Evolutionary conservation across 2,329 filamentous ascomycete genomes (phyloP).

Genomic region (Amauroascus niger): DNA sequence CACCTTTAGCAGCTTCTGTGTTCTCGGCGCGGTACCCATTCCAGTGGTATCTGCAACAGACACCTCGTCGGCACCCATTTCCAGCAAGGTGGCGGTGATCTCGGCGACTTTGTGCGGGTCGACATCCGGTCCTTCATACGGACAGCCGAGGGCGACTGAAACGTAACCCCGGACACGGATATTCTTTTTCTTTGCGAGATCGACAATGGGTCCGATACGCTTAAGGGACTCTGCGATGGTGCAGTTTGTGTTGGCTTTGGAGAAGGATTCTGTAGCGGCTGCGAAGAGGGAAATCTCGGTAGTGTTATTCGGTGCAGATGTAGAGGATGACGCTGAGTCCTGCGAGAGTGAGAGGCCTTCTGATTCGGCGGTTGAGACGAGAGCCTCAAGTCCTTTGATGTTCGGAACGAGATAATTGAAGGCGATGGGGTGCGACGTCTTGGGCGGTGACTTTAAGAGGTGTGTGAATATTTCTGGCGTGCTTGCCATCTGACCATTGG

Average conservation of each 20-base stretch:
- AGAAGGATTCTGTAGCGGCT: slow-evolving; percentile 56
- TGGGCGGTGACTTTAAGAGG: slow-evolving; percentile 43
- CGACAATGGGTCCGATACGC: slow-evolving; percentile 50
- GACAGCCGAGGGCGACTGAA: slow-evolving; percentile 54
- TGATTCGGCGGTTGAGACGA: slow-evolving; percentile 45
- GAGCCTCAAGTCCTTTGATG: slow-evolving; percentile 50
- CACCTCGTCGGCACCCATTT: slow-evolving; percentile 58
- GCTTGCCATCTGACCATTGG: slow-evolving; percentile 50
- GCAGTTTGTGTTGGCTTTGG: slow-evolving; percentile 57
- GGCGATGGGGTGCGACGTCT: slow-evolving; percentile 44
- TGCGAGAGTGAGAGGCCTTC: slow-evolving; percentile 24
- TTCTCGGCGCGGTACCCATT: slow-evolving; percentile 56
- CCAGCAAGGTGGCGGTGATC: slow-evolving; percentile 50
- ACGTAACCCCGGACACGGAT: slow-evolving; percentile 56
- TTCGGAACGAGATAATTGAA: slow-evolving; percentile 61
- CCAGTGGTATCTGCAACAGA: slow-evolving; percentile 58
- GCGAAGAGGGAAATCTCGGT: slow-evolving; percentile 55
- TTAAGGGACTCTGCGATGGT: slow-evolving; percentile 52
- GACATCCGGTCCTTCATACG: slow-evolving; percentile 55
- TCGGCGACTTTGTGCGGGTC: slow-evolving; percentile 52
- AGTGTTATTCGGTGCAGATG: slow-evolving; percentile 29
- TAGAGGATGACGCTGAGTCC: slow-evolving; percentile 22
- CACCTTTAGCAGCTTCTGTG: slow-evolving; percentile 48
- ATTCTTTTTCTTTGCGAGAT: slow-evolving; percentile 45
- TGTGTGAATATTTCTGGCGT: slow-evolving; percentile 52